Evolutionary conservation across 176 grass and related monocot genomes (phyloP).

Genomic region (Ensete glaucum): DNA sequence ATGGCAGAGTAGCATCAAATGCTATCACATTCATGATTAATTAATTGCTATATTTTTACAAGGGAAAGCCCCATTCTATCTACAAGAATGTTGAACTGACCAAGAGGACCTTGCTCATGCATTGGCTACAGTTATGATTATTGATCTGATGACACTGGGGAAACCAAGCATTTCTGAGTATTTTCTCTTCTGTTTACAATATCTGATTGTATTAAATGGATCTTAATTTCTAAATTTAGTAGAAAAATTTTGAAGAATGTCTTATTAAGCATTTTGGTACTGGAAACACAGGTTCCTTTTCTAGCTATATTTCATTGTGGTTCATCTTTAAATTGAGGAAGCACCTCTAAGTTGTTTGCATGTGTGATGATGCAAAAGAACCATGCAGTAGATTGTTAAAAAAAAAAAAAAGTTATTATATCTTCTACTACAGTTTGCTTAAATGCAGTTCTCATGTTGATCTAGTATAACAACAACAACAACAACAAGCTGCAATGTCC

Average conservation of each 20-base stretch:
- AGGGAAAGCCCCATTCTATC: too few species aligned
- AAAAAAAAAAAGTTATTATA: neutral
- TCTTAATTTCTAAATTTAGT: neutral
- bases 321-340: neutral
- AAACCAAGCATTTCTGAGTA: neutral
- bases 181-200: neutral
- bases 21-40: neutral
- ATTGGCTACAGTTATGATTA: too few species aligned
- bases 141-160: neutral
- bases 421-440: too few species aligned
- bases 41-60: neutral
- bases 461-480: too few species aligned
- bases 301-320: neutral
- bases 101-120: too few species aligned
- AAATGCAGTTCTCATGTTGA: too few species aligned
- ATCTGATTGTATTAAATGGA: neutral
- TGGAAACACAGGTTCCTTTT: neutral
- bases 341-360: neutral
- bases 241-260: neutral
- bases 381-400: neutral
- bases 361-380: neutral
- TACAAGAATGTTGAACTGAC: too few species aligned
- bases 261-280: neutral
- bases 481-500: too few species aligned
- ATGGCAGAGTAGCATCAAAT: neutral